Percentiles rank a stretch among this genome's conserved stretches.
phyloP scores from a whole-genome alignment of 2,329 filamentous ascomycete species.

The Fusarium veterinarium region DNA sequence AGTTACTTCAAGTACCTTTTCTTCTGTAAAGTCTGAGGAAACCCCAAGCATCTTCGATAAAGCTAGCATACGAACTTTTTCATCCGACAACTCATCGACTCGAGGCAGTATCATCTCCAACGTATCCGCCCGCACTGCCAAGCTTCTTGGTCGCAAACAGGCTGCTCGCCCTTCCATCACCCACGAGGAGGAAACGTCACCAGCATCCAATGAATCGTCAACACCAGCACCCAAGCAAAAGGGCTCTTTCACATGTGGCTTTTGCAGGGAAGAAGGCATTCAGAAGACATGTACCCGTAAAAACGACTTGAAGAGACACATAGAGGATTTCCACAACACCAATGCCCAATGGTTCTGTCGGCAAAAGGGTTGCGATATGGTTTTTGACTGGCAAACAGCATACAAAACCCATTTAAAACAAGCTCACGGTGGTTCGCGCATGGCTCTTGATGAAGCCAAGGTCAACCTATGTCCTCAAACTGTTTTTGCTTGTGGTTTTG shows the following conservation, averaged over 20 bases:
- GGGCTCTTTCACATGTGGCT: conserved; percentile 53
- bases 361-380: conserved; percentile 56
- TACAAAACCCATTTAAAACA: conserved; percentile 61
- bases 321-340: conserved; percentile 60
- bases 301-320: conserved; percentile 62
- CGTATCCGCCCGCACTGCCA: conserved; percentile 53
- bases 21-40: conserved; percentile 52
- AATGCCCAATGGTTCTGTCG: conserved; percentile 60
- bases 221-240: conserved; percentile 51
- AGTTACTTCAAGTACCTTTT: conserved; percentile 50
- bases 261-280: conserved; percentile 57
- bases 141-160: conserved; percentile 48
- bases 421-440: conserved; percentile 56
- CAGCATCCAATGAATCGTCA: conserved; percentile 40
- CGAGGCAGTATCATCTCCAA: conserved; percentile 56
- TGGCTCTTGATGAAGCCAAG: conserved; percentile 56
- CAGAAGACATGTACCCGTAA: conserved; percentile 58
- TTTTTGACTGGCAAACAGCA: conserved; percentile 61
- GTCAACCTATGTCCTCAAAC: conserved; percentile 59
- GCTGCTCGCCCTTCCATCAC: conserved; percentile 40
- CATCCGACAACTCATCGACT: conserved; percentile 55
- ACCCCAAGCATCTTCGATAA: conserved; percentile 53
- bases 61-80: conserved; percentile 52
- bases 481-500: conserved; percentile 62
- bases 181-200: conserved; percentile 41